phyloP scores from a whole-genome alignment of 2,329 filamentous ascomycete species.

The Monilinia vaccinii-corymbosi region DNA sequence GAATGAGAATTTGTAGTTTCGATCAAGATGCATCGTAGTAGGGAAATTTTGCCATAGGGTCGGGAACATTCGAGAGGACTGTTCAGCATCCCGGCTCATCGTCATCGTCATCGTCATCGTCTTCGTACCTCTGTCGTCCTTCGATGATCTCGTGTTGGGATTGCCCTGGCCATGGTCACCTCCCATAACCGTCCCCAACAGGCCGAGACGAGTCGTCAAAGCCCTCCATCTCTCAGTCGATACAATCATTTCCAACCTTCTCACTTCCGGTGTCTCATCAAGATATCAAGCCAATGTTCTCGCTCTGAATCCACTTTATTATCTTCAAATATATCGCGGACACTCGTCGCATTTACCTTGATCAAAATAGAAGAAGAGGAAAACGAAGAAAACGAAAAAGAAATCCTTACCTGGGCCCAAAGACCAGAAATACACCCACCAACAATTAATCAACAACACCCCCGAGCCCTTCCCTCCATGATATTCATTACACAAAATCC shows the following conservation, averaged over 20 bases:
- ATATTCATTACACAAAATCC: not conserved
- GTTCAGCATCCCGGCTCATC: no score
- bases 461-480: not conserved
- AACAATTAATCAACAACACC: not conserved
- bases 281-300: not conserved
- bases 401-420: not conserved
- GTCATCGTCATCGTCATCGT: no score
- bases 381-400: not conserved
- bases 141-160: not conserved
- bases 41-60: no score
- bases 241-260: conserved; percentile 5
- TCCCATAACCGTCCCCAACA: not conserved
- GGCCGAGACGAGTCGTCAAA: not conserved
- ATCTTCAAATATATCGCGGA: not conserved
- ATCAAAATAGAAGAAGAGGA: not conserved
- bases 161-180: not conserved
- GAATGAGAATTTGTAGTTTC: no score
- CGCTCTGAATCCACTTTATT: not conserved
- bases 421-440: not conserved
- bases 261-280: not conserved
- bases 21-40: no score
- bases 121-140: not conserved
- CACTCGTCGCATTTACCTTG: not conserved
- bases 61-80: no score
- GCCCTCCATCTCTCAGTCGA: conserved; percentile 1